Percentiles rank a stretch among this genome's conserved stretches.
Conservation (phyloP, 225 moss, liverwort and hornwort genomes). For the Marchantia polymorpha region DNA sequence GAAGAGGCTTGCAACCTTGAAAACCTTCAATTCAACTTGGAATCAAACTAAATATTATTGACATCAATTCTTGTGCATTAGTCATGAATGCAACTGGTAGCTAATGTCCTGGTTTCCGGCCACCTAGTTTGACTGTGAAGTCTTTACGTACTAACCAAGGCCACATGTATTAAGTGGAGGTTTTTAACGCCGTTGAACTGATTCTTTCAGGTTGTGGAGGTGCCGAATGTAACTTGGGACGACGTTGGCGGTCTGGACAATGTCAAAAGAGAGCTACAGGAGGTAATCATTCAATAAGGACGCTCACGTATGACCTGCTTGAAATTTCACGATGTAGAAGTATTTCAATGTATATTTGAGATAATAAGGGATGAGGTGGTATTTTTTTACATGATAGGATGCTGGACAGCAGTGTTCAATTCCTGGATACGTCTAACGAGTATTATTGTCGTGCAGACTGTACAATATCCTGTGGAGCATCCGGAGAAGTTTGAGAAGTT, state of each 20-base stretch:
- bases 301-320: too few species aligned
- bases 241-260: constrained; percentile 86
- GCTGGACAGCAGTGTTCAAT: background rate
- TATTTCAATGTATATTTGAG: too few species aligned
- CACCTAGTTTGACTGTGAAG: background rate
- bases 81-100: too few species aligned
- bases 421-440: background rate
- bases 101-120: too few species aligned
- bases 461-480: constrained; percentile 98
- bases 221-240: constrained; percentile 82
- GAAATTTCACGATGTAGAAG: too few species aligned
- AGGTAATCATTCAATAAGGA: constrained; percentile 40
- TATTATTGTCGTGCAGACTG: constrained; percentile 48
- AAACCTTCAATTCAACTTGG: background rate
- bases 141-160: background rate
- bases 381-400: background rate
- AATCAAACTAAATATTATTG: too few species aligned
- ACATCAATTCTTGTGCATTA: too few species aligned
- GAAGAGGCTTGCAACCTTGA: background rate
- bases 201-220: constrained; percentile 67
- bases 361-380: background rate
- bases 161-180: background rate
- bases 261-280: constrained; percentile 92
- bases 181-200: background rate
- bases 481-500: constrained; percentile 98